Conservation (phyloP, 441 rosid genomes). For the Melastoma candidum region DNA sequence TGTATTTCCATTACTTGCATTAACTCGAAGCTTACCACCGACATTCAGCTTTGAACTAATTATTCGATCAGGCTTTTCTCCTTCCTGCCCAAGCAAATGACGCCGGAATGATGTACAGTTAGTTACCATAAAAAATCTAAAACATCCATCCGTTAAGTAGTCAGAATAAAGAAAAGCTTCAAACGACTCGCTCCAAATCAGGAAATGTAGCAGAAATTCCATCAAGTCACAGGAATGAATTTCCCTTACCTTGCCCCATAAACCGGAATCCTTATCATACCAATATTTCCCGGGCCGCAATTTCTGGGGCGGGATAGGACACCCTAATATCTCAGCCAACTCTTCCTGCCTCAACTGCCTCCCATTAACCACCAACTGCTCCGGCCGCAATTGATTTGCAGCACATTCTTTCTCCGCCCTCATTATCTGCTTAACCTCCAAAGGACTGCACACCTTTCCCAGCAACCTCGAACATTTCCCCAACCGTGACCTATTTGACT, state of each 20-base stretch:
- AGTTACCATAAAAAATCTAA: too few relatives aligned
- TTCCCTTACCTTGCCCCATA: constrained; percentile 47
- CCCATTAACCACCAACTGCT: constrained; percentile 45
- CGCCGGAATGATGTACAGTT: constrained; percentile 1
- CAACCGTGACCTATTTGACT: constrained; percentile 27
- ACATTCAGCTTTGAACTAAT: constrained; percentile 44
- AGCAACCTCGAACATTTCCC: constrained; percentile 42
- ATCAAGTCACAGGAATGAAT: background rate
- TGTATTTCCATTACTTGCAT: constrained; percentile 48
- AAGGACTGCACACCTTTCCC: constrained; percentile 27
- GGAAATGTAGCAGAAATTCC: background rate
- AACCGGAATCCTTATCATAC: constrained; percentile 57
- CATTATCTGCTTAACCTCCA: constrained; percentile 46
- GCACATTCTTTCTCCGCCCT: constrained; percentile 48
- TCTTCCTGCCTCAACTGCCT: constrained; percentile 37
- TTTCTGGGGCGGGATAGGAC: constrained; percentile 36
- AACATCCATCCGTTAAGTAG: too few relatives aligned
- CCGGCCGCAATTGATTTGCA: constrained; percentile 45
- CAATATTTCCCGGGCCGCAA: constrained; percentile 54
- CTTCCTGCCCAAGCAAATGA: constrained; percentile 32
- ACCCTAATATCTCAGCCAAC: constrained; percentile 38
- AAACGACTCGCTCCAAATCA: background rate
- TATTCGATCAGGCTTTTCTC: constrained; percentile 47
- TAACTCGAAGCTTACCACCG: constrained; percentile 33
- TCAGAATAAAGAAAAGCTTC: background rate